phyloP scores from a whole-genome alignment of 2,329 filamentous ascomycete genomes.

The Fusarium nurragi region DNA sequence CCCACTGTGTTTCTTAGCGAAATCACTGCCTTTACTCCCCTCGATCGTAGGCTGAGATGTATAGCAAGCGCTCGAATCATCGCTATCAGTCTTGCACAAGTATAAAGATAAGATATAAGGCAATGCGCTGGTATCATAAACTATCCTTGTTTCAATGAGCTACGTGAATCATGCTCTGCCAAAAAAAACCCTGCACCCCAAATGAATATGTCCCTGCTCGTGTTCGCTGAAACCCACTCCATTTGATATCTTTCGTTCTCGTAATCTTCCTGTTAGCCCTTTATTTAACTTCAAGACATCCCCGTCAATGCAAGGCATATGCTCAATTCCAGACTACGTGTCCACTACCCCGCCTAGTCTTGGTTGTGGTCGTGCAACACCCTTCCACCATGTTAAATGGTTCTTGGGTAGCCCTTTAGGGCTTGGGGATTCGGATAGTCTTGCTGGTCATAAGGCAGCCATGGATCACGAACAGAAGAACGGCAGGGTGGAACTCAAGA shows the following conservation, averaged over 20 bases:
- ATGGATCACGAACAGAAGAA: conserved; percentile 83
- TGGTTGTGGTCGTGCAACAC: conserved; percentile 1
- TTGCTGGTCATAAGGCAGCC: conserved; percentile 96
- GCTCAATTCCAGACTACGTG: neutral
- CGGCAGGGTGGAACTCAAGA: conserved; percentile 86
- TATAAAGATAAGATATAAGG: conserved; percentile 5
- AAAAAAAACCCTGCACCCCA: conserved; percentile 23
- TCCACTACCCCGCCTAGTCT: conserved; percentile 2
- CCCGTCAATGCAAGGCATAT: neutral
- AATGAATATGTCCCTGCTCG: conserved; percentile 11
- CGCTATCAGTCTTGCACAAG: neutral
- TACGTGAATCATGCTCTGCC: conserved; percentile 41
- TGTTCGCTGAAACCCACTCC: conserved; percentile 2
- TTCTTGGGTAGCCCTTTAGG: conserved; percentile 51
- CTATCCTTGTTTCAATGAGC: conserved; percentile 40
- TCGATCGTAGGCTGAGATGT: neutral
- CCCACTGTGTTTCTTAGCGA: conserved; percentile 1
- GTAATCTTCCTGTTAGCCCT: conserved; percentile 1
- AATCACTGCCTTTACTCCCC: neutral
- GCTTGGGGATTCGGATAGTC: conserved; percentile 94
- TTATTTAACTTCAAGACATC: neutral
- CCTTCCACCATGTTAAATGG: conserved; percentile 28
- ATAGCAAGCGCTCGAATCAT: neutral
- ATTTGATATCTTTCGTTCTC: conserved; percentile 6
- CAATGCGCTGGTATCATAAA: conserved; percentile 44